Conservation (phyloP, 2,329 filamentous ascomycete genomes). For the Aspergillus arachidicola region DNA sequence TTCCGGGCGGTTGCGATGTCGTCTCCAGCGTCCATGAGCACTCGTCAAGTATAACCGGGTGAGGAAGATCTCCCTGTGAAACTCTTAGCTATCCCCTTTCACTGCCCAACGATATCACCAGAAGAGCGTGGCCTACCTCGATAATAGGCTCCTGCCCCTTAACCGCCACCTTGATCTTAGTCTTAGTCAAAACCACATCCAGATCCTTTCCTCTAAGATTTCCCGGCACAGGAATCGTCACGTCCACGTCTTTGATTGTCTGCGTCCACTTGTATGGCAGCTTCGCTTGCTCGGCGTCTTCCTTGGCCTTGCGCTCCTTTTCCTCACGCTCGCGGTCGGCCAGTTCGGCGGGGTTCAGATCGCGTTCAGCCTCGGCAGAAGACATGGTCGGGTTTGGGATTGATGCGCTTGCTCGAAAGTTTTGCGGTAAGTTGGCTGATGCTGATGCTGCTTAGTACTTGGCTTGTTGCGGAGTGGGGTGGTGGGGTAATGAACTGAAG, state of each 20-base stretch:
- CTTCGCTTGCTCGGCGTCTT: conserved; percentile 82
- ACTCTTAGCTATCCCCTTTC: conserved; percentile 3
- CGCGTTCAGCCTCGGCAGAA: conserved; percentile 31
- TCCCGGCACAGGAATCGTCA: conserved; percentile 74
- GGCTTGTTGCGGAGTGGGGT: not conserved
- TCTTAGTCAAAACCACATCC: conserved; percentile 79
- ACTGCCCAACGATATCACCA: not conserved
- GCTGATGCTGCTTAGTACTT: not conserved
- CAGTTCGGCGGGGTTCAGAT: conserved; percentile 32
- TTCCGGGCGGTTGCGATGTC: conserved; percentile 56
- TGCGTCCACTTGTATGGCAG: conserved; percentile 98
- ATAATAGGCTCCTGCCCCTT: conserved; percentile 88
- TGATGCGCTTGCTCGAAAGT: not conserved
- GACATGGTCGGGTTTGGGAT: conserved; percentile 27
- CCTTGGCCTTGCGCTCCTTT: conserved; percentile 65
- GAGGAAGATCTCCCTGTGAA: conserved; percentile 76
- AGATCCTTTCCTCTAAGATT: conserved; percentile 86
- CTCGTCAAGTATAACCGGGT: conserved; percentile 79
- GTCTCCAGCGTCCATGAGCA: conserved; percentile 90
- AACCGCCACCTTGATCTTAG: conserved; percentile 74
- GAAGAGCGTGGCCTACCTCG: conserved; percentile 55
- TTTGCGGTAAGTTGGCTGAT: not conserved
- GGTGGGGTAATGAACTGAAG: not conserved
- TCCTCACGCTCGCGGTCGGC: conserved; percentile 59
- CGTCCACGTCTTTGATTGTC: conserved; percentile 83